These are phyloP conservation scores for Pichia ethanolica DNA, from an alignment of 805 yeast species.

Conservation along the genomic window DNA sequence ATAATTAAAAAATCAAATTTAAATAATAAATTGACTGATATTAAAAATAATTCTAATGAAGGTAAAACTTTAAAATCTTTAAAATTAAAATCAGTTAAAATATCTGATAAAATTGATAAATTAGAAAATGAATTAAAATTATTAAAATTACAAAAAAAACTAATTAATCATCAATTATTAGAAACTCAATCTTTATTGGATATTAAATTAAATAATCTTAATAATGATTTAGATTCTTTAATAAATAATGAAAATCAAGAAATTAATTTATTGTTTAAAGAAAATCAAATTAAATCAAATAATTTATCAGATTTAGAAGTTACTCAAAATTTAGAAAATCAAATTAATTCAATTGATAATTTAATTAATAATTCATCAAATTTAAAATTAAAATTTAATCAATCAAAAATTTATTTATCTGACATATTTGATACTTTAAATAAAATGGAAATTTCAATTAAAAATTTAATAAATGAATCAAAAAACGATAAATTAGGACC, in stretches of 20 bases:
- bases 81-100: slow-evolving; percentile 25
- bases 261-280: slow-evolving; percentile 7
- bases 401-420: slow-evolving; percentile 19
- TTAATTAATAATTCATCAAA: slow-evolving; percentile 14
- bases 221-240: slow-evolving; percentile 26
- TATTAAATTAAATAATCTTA: slow-evolving; percentile 38
- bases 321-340: slow-evolving; percentile 18
- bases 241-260: slow-evolving; percentile 17
- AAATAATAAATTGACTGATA: slow-evolving; percentile 29
- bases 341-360: slow-evolving; percentile 22
- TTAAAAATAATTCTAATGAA: slow-evolving; percentile 33
- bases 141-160: slow-evolving; percentile 29
- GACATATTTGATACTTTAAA: slow-evolving; percentile 22
- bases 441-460: slow-evolving; percentile 18
- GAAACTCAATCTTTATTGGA: slow-evolving; percentile 45
- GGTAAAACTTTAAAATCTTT: slow-evolving; percentile 35
- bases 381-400: slow-evolving; percentile 16
- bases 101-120: slow-evolving; percentile 33
- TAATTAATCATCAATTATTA: slow-evolving; percentile 33
- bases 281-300: not conserved
- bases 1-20: slow-evolving; percentile 32
- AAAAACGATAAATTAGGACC: slow-evolving; percentile 14
- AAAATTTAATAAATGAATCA: slow-evolving; percentile 10
- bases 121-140: slow-evolving; percentile 30
- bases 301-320: slow-evolving; percentile 5